phyloP scores from a whole-genome alignment of 768 basidiomycete species.

The Favolaschia claudopus region DNA sequence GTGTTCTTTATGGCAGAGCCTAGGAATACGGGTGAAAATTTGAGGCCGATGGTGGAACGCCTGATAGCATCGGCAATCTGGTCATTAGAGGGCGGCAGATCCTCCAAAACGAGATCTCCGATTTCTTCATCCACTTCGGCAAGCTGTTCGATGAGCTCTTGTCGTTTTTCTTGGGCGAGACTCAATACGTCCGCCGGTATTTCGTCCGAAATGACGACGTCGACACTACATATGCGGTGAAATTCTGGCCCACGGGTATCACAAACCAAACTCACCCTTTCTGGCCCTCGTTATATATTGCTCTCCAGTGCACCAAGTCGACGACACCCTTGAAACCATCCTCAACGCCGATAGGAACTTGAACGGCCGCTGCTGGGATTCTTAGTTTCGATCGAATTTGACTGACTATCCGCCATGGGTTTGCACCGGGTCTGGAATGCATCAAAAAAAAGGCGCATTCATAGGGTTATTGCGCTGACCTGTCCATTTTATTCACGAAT shows the following conservation, averaged over 20 bases:
- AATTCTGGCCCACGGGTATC: neutral
- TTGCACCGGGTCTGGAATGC: slow-evolving; percentile 83
- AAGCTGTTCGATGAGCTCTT: slow-evolving; percentile 92
- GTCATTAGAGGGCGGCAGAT: slow-evolving; percentile 72
- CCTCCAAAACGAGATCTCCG: slow-evolving; percentile 90
- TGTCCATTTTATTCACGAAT: slow-evolving; percentile 99
- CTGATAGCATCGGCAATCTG: slow-evolving; percentile 89
- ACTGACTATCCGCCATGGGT: slow-evolving; percentile 93
- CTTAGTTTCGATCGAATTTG: slow-evolving; percentile 93
- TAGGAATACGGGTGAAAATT: slow-evolving; percentile 96
- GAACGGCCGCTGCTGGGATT: slow-evolving; percentile 93
- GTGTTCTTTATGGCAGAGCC: slow-evolving; percentile 99
- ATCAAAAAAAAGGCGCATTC: slow-evolving; percentile 4
- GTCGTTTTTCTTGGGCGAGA: slow-evolving; percentile 83
- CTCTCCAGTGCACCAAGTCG: slow-evolving; percentile 93
- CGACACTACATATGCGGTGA: slow-evolving; percentile 53
- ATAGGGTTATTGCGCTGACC: slow-evolving; percentile 49
- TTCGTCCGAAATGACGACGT: slow-evolving; percentile 83
- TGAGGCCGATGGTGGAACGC: slow-evolving; percentile 85
- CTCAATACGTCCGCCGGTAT: slow-evolving; percentile 81
- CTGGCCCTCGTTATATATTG: slow-evolving; percentile 91
- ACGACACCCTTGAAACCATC: slow-evolving; percentile 90
- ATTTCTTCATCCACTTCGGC: slow-evolving; percentile 97
- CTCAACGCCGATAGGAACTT: slow-evolving; percentile 93
- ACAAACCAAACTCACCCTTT: slow-evolving; percentile 78